Conservation (phyloP, 1,139 yeast species). For the Nakaseomyces nivariensis region DNA sequence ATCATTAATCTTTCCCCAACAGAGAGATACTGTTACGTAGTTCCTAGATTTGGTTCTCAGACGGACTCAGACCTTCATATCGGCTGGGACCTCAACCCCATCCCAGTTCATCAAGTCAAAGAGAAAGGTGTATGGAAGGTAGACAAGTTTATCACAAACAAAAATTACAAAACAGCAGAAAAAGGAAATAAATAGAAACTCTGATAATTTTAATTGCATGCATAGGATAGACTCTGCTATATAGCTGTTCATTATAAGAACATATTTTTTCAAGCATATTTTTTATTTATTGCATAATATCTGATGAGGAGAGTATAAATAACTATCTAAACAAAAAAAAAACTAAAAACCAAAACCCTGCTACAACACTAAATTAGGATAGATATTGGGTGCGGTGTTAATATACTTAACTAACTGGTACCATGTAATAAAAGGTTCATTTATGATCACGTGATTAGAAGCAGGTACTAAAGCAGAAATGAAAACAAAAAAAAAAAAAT, state of each 20-base stretch:
- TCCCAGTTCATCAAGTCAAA: conserved; percentile 62
- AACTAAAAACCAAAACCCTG: no score
- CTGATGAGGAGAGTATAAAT: no score
- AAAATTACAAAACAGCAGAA: conserved; percentile 14
- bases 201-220: neutral
- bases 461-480: neutral
- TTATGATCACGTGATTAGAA: neutral
- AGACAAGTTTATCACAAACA: conserved; percentile 24
- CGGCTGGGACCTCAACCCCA: conserved; percentile 89
- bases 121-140: conserved; percentile 51
- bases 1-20: conserved; percentile 56
- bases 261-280: no score
- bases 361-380: no score
- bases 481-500: neutral
- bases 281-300: no score
- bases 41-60: conserved; percentile 82
- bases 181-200: neutral
- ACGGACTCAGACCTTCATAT: conserved; percentile 66
- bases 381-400: no score
- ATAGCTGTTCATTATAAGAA: no score
- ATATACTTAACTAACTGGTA: no score
- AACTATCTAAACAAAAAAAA: no score
- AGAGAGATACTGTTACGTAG: conserved; percentile 77
- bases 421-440: no score
- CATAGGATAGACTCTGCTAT: neutral